A percentile compares a stretch with the other conserved stretches of the same genome.
These are phyloP conservation scores for Mycotypha africana DNA, from an alignment of 371 early-diverging fungal species.

Conservation along the genomic window DNA sequence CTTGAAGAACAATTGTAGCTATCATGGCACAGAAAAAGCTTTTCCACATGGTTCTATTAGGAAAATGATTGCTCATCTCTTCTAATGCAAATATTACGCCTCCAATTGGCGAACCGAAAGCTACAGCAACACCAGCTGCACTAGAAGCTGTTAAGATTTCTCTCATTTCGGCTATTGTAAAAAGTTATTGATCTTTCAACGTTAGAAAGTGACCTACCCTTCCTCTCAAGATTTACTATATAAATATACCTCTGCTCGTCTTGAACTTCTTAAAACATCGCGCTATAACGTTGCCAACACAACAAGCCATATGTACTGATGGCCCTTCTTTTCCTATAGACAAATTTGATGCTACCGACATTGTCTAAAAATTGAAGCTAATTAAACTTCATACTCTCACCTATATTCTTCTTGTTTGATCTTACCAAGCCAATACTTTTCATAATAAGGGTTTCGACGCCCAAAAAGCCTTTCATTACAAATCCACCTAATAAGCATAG, in stretches of 20 bases:
- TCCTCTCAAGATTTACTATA: too few relatives aligned
- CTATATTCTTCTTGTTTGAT: neutral
- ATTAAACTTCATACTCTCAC: neutral
- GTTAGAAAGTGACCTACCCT: too few relatives aligned
- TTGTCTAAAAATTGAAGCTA: conserved; percentile 37
- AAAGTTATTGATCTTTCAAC: neutral
- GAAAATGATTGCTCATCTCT: conserved; percentile 94
- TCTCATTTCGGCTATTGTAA: conserved; percentile 65
- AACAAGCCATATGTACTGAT: conserved; percentile 90
- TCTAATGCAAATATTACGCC: conserved; percentile 96
- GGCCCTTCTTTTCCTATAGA: conserved; percentile 95
- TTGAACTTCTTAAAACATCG: conserved; percentile 81
- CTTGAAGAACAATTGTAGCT: conserved; percentile 85
- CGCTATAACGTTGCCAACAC: conserved; percentile 86
- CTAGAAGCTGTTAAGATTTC: conserved; percentile 91
- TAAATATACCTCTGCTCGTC: conserved; percentile 65
- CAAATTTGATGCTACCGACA: conserved; percentile 86
- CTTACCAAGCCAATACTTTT: conserved; percentile 80
- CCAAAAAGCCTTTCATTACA: conserved; percentile 86
- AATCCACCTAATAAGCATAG: conserved; percentile 64
- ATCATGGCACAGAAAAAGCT: conserved; percentile 91
- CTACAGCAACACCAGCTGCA: conserved; percentile 93
- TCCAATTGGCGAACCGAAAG: conserved; percentile 90
- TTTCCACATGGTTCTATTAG: conserved; percentile 92
- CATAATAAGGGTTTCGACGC: conserved; percentile 80